Conservation (phyloP, 2,329 filamentous ascomycete genomes). For the Tolypocladium ovalisporum region DNA sequence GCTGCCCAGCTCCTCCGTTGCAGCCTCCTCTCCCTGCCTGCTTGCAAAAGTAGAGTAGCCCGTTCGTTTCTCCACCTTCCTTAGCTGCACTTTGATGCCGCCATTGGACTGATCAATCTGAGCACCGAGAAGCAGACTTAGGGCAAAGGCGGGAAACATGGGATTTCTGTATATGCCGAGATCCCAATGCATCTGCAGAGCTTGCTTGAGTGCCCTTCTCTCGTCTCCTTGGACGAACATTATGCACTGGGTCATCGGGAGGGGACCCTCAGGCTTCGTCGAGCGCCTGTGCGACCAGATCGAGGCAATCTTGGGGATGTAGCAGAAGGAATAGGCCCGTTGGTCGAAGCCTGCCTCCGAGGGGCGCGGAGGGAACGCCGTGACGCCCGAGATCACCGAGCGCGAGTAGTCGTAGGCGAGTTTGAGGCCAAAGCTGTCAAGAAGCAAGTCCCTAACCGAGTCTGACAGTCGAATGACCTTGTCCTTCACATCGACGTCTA, state of each 20-base stretch:
- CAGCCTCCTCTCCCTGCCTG: conserved; percentile 14
- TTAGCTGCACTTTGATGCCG: conserved; percentile 19
- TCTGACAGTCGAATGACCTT: conserved; percentile 14
- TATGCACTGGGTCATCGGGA: conserved; percentile 16
- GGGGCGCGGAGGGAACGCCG: conserved; percentile 11
- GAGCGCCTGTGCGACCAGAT: conserved; percentile 21
- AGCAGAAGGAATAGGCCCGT: conserved; percentile 20
- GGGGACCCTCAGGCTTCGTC: not conserved
- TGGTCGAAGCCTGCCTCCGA: conserved; percentile 1
- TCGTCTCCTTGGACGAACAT: conserved; percentile 17
- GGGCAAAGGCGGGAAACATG: conserved; percentile 24
- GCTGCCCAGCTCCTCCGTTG: conserved; percentile 16
- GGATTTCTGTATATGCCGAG: conserved; percentile 13
- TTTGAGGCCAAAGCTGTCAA: conserved; percentile 16
- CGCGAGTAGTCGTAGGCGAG: conserved; percentile 21
- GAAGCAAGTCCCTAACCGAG: conserved; percentile 7
- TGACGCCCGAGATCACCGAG: conserved; percentile 21
- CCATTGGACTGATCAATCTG: conserved; percentile 21
- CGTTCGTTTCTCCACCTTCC: conserved; percentile 23
- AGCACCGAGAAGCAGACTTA: conserved; percentile 19
- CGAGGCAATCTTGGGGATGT: conserved; percentile 25
- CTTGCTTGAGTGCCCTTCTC: conserved; percentile 11
- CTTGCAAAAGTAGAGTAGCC: conserved; percentile 22
- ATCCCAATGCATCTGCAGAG: conserved; percentile 17
- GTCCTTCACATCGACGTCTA: conserved; percentile 10